A percentile compares a stretch with the other conserved stretches of the same genome.
Evolutionary conservation across 306 rosid species (phyloP).

Genomic region (Dalbergia oliveri): DNA sequence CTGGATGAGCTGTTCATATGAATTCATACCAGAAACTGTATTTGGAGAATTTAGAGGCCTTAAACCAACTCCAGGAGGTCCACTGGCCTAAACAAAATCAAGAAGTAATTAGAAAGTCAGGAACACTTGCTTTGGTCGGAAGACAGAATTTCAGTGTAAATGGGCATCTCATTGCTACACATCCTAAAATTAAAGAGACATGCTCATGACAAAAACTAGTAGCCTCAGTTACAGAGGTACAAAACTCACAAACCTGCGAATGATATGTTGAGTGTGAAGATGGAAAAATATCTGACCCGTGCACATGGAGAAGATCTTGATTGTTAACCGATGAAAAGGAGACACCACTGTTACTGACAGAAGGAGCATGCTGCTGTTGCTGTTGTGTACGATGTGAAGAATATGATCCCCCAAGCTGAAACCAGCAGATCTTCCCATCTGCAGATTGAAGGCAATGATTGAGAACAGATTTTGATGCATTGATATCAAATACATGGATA

Average conservation of each 20-base stretch:
- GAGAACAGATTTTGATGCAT: constrained; percentile 38
- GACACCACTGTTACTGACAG: constrained; percentile 80
- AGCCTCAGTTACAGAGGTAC: not conserved
- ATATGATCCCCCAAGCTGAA: constrained; percentile 83
- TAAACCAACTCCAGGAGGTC: constrained; percentile 96
- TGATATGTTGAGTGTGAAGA: constrained; percentile 90
- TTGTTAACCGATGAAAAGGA: constrained; percentile 88
- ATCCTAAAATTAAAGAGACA: not conserved
- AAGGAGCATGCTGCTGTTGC: constrained; percentile 86
- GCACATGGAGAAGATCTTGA: constrained; percentile 92
- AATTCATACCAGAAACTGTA: constrained; percentile 87
- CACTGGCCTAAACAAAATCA: constrained; percentile 70
- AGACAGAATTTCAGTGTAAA: not conserved
- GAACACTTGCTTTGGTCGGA: constrained; percentile 5
- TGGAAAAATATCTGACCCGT: constrained; percentile 89
- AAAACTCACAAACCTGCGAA: constrained; percentile 73
- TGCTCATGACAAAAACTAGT: not conserved
- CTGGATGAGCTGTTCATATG: constrained; percentile 89
- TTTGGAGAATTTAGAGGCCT: constrained; percentile 86
- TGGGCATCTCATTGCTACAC: too few relatives aligned
- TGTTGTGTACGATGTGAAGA: constrained; percentile 90
- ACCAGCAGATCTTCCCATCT: constrained; percentile 98
- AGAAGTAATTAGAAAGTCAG: constrained; percentile 31
- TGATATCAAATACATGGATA: constrained; percentile 3
- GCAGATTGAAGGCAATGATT: constrained; percentile 49